phyloP scores from a whole-genome alignment of 768 basidiomycete genomes.

The Hirschioporus abietinus region DNA sequence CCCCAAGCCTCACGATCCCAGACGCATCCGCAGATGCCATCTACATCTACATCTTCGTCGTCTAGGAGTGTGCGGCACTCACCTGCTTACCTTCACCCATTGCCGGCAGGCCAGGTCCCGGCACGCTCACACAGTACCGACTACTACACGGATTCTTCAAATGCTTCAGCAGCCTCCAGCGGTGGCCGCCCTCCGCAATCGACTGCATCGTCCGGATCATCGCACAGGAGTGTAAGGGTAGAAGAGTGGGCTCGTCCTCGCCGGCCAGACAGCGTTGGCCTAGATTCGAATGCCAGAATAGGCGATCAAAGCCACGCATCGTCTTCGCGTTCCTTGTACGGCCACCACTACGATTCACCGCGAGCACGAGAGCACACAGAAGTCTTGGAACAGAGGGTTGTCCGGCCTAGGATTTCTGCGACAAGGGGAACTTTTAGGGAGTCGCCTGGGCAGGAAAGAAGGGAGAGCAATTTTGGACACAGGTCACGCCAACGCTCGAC shows the following conservation, averaged over 20 bases:
- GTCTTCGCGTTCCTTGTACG: neutral
- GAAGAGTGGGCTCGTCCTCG: neutral
- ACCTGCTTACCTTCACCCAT: neutral
- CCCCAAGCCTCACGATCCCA: neutral
- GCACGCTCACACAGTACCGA: neutral
- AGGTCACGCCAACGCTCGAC: neutral
- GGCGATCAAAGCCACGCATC: neutral
- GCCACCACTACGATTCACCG: neutral
- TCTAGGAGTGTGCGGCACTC: neutral
- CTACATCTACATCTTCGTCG: neutral
- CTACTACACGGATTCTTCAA: neutral
- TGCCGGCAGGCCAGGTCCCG: neutral
- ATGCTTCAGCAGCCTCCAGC: neutral
- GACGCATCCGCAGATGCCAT: neutral
- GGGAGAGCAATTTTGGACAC: neutral
- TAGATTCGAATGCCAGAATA: too few relatives aligned
- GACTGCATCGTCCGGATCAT: neutral
- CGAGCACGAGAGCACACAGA: neutral
- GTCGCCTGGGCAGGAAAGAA: neutral
- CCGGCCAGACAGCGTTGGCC: too few relatives aligned
- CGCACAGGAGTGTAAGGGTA: neutral
- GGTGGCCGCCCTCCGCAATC: neutral
- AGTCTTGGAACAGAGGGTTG: neutral
- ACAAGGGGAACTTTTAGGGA: neutral
- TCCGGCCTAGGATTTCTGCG: neutral